Base-by-base conservation (phyloP, 1,284 basidiomycete species). In the Cutaneotrichosporon cyanovorans region DNA sequence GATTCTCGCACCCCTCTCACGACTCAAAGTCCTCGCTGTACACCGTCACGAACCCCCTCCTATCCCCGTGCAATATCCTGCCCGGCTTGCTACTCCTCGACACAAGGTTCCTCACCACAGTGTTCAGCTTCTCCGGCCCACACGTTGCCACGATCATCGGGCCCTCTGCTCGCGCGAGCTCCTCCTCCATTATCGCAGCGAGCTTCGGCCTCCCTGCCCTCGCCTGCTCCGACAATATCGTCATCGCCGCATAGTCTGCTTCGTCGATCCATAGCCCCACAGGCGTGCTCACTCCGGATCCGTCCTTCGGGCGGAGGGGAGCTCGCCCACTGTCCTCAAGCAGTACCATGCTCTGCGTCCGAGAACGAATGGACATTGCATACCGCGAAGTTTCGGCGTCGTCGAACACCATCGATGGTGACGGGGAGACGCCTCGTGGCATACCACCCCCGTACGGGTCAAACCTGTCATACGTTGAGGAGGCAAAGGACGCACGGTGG, bases 121-220 rank as follows among this genome's bases (percentile, higher is more conserved):
- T 80, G 59, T 84, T 82, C 47, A 88, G 74, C 16, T 82, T 82
- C 1, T 77, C 75, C 0, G 86, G 86, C 5, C 85, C 86, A 59
- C 86, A 89, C 49, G 80, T 82, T 83, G 81, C 82, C 40, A 87
- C 84, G 36, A 83, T 73, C 37, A 84, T 65, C 10, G 78, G 69
- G 5, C 83, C 84, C 53, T 73, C 63, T 4, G 81, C 75, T 7
- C 57, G 53, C 40, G 77, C 74, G 5, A 84, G 77, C 64, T 87
- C 86, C 45, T 84, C 81, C 12, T 75, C 74, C 15, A 88, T 63
- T 37, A 87, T 78, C 39, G 75, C 71, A 40, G 80, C 78, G 39
- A 87, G 65, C 56, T 78, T 81, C n/a, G 87, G 87, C 58, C 82
- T 80, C 0, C 87, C 87, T 1, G 80, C 78, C 36, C 80, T 74